These are phyloP conservation scores for Primulina eburnea DNA, from an alignment of 257 asterid species.

Conservation along the genomic window DNA sequence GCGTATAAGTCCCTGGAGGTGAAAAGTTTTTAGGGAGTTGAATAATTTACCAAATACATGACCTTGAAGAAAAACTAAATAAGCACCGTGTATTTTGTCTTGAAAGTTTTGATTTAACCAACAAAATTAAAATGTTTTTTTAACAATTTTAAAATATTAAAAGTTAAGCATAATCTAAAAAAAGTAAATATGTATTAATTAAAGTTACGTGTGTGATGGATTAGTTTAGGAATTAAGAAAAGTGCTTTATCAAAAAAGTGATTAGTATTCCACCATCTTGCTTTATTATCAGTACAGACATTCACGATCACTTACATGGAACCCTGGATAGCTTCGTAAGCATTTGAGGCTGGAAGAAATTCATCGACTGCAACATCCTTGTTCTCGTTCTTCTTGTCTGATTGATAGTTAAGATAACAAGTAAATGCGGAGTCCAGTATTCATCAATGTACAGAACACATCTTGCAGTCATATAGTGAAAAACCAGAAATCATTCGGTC, in stretches of 20 bases:
- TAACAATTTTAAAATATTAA: no score
- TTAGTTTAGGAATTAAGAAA: no score
- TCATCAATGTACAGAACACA: background rate
- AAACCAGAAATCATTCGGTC: background rate
- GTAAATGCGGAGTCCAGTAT: slow-evolving; percentile 3
- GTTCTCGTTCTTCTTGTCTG: slow-evolving; percentile 77
- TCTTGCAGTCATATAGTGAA: background rate
- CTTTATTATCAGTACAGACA: no score
- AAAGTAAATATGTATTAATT: no score
- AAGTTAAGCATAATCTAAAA: no score
- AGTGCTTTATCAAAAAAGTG: no score
- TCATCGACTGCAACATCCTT: slow-evolving; percentile 49
- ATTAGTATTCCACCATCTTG: no score
- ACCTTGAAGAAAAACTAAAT: background rate
- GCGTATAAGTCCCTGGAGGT: background rate
- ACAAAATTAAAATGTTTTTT: no score
- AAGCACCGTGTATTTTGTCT: no score
- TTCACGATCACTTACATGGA: background rate
- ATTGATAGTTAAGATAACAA: slow-evolving; percentile 24
- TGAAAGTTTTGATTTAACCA: no score
- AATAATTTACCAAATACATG: background rate
- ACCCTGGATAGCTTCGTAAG: background rate
- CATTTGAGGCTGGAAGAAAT: background rate
- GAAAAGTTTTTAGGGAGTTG: background rate
- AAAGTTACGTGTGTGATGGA: no score